Conservation (phyloP, 345 rosid genomes). For the Dipteronia dyeriana region DNA sequence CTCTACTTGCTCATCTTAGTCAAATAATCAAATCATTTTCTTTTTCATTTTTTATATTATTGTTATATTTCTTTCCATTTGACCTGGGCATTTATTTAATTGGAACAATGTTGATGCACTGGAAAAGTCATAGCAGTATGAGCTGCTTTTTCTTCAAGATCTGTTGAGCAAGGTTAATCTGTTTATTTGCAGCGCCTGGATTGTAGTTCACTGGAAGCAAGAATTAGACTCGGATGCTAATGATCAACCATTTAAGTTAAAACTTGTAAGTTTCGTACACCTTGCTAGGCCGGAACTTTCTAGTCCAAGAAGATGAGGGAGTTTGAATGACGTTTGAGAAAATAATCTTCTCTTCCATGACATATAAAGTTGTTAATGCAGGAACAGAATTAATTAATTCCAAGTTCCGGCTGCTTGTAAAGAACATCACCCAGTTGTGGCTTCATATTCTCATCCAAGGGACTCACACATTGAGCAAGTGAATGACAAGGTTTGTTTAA, state of each 20-base stretch:
- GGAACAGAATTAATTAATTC: background rate
- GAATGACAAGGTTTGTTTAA: background rate
- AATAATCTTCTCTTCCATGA: background rate
- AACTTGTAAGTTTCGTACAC: background rate
- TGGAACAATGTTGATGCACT: background rate
- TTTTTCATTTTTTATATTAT: too few relatives aligned
- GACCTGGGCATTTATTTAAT: background rate
- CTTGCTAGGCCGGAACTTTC: background rate
- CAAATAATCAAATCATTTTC: too few relatives aligned
- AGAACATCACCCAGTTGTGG: background rate
- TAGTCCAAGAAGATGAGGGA: background rate
- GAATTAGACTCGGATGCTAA: too few relatives aligned
- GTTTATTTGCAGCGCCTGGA: background rate
- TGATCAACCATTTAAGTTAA: too few relatives aligned
- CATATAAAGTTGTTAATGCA: background rate
- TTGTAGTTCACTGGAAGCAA: too few relatives aligned
- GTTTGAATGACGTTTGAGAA: background rate
- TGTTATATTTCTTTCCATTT: too few relatives aligned
- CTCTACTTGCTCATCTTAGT: too few relatives aligned
- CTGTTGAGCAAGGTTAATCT: background rate
- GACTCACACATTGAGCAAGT: background rate
- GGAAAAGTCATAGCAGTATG: background rate
- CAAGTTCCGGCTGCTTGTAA: background rate
- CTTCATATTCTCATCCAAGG: background rate
- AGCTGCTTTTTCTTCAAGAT: background rate